Evolutionary conservation across 2,329 filamentous ascomycete species (phyloP), one percentile per base, ranked within the genome.

Genomic region (Pestalotiopsis sp.): DNA sequence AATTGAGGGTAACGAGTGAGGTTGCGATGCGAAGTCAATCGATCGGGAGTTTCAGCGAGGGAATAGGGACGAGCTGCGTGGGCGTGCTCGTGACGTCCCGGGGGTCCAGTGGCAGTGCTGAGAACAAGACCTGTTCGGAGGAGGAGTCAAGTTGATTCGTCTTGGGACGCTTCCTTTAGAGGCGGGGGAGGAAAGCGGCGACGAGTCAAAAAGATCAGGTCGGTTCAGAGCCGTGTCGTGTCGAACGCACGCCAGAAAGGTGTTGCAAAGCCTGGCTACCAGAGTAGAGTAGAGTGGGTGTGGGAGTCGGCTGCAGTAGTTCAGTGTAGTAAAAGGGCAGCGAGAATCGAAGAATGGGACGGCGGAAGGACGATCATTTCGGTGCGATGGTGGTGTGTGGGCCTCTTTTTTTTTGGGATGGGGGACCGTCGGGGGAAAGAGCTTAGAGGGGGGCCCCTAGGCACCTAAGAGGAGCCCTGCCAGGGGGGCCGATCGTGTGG

Each of bases 21-120:
- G 64, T 17, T 31, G 55, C 64, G 64, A 66, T 66, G 31, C 64
- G 64, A 66, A 66, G 36, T 66, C 64, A 66, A 66, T 66, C 64
- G 64, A 59, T 66, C 64, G 64, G 52, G 31, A 23, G 49, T 59
- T 52, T 52, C 17, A n/a, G 45, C 17, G 45, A 52, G 45, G n/a
- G 45, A 52, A 7, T 20, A 20, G 20, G 17, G 45, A 20, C 45
- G 45, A 52, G 20, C n/a, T 52, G 45, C 14, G 20, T 52, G 45
- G 64, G 64, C 64, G 64, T 38, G 23, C 49, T 59, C n/a, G 55
- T 41, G n/a, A 66, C 64, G 64, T 41, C 36, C 58, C 52, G 52
- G 14, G 60, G 52, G 12, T 36, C 27, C 64, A 23, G 41, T 23
- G 20, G 27, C 20, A 52, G 36, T 39, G 23, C 62, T 36, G 27